Conservation (phyloP, 495 filamentous ascomycete species). For the Talaromyces wortmannii region DNA sequence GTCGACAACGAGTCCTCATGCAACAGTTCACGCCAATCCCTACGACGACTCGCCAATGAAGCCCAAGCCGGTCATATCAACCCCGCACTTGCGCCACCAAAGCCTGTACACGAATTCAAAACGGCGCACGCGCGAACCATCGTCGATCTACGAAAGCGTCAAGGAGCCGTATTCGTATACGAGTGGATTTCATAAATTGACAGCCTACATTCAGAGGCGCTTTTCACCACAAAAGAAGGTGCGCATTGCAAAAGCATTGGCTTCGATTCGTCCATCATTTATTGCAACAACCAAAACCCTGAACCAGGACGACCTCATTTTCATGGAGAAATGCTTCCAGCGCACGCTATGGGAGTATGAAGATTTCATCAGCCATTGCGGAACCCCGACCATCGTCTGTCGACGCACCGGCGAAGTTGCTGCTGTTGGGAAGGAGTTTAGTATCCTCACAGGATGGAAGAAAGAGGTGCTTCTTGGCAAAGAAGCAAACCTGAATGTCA, state of each 20-base stretch:
- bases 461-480: slow-evolving; percentile 86
- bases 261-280: slow-evolving; percentile 85
- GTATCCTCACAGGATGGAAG: slow-evolving; percentile 87
- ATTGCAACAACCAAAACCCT: slow-evolving; percentile 80
- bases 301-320: slow-evolving; percentile 80
- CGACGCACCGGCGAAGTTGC: slow-evolving; percentile 89
- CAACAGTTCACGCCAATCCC: slow-evolving; percentile 20
- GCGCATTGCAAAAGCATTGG: slow-evolving; percentile 78
- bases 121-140: slow-evolving; percentile 64
- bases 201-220: slow-evolving; percentile 69
- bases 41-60: slow-evolving; percentile 9
- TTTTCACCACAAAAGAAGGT: slow-evolving; percentile 62
- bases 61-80: slow-evolving; percentile 28
- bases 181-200: slow-evolving; percentile 81
- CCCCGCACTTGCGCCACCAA: slow-evolving; percentile 39
- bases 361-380: slow-evolving; percentile 78
- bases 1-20: slow-evolving; percentile 41
- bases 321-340: slow-evolving; percentile 97
- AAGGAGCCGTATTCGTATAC: slow-evolving; percentile 88
- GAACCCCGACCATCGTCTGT: slow-evolving; percentile 86
- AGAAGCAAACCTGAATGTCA: slow-evolving; percentile 83
- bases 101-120: slow-evolving; percentile 35
- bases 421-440: slow-evolving; percentile 90
- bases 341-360: slow-evolving; percentile 88
- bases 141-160: slow-evolving; percentile 79